Base-by-base conservation (phyloP, 345 rosid genomes). In the Reutealis trisperma region DNA sequence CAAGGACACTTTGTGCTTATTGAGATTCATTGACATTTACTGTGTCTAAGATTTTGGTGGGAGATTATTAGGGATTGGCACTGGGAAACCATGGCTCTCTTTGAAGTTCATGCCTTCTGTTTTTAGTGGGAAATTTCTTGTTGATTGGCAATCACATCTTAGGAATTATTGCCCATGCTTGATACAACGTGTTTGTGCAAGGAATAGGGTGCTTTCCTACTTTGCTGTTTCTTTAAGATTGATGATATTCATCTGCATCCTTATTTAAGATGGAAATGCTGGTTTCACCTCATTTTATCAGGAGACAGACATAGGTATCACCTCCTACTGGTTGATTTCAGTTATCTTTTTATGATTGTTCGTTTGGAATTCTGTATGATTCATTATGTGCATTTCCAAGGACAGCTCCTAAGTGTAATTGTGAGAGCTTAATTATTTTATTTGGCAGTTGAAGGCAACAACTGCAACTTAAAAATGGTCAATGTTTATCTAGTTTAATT, bases 91-190 rank as follows among this genome's bases (percentile, higher is more conserved):
- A 45, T 67, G 27, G 11, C 2, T 67, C 32, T 25, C 16, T 6
- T 27, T 61, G 62, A 18, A 30, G 69, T 18, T 19, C 16, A 22
- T 37, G 69, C 69, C 51, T 66, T 66, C 41, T 18, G 70, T 66
- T 37, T 66, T 6, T 14, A 45, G 49, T 24, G 27, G 9, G 22
- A 24, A 22, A 42, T 10, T 16, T 51, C 16, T 27, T 27, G 27
- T 22, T 34, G 42, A 19, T 52, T 70, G 42, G 62, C 62, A 2
- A 27, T 5, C 42, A 18, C 19, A n/a, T 6, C 62, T 52, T 10
- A 69, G 59, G 60, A 30, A 70, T 51, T 52, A 54, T 49, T 18
- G 32, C 37, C 73, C n/a, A 52, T 19, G 73, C 62, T 69, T 47
- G 57, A 68, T 13, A 15, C 30, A 47, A 7, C 22, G 21, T 51